phyloP scores from a whole-genome alignment of 768 basidiomycete genomes.

The Trametes punicea region DNA sequence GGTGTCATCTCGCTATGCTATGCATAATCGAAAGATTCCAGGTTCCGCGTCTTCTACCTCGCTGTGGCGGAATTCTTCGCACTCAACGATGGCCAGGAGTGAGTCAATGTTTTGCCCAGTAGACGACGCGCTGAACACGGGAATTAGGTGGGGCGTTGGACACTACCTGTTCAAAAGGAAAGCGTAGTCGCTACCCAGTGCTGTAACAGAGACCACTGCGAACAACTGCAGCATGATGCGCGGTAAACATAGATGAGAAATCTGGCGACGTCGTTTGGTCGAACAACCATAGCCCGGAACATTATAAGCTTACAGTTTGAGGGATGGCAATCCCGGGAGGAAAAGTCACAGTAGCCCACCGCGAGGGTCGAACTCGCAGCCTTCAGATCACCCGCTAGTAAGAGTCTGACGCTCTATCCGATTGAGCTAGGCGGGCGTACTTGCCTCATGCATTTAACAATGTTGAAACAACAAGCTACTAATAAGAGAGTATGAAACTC shows the following conservation, averaged over 20 bases:
- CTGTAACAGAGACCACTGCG: too few relatives aligned
- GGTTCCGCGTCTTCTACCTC: constrained; percentile 70
- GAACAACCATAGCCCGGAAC: too few relatives aligned
- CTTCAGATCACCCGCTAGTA: constrained; percentile 47
- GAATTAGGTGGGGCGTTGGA: not conserved
- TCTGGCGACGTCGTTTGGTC: too few relatives aligned
- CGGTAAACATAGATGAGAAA: too few relatives aligned
- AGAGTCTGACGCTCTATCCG: constrained; percentile 56
- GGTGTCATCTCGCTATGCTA: not conserved
- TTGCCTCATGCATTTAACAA: too few relatives aligned
- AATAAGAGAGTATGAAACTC: too few relatives aligned
- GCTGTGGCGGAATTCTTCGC: constrained; percentile 69
- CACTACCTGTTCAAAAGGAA: constrained; percentile 51
- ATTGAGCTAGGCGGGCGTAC: constrained; percentile 16
- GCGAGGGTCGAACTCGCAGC: constrained; percentile 64
- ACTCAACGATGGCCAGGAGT: constrained; percentile 59
- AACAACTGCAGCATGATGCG: too few relatives aligned
- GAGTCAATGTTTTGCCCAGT: constrained; percentile 26
- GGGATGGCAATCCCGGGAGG: too few relatives aligned
- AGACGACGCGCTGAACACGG: not conserved
- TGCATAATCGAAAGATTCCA: constrained; percentile 18
- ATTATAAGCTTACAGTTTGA: too few relatives aligned
- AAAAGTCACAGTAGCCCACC: constrained; percentile 43
- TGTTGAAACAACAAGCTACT: too few relatives aligned
- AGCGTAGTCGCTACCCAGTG: not conserved